Evolutionary conservation across 768 basidiomycete genomes (phyloP).

Genomic region (Panus rudis): DNA sequence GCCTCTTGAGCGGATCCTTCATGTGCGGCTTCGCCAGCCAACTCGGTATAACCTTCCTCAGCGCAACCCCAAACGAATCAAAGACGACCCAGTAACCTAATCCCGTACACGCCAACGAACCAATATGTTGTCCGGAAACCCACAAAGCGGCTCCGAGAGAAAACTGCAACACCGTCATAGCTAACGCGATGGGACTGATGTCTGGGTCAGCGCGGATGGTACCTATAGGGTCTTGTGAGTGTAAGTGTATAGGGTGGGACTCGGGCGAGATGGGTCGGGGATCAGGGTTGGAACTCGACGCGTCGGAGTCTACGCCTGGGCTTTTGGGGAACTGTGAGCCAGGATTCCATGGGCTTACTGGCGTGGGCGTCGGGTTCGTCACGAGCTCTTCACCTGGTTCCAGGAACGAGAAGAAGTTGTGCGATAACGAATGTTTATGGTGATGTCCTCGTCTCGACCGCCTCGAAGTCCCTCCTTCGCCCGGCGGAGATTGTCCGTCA

Average conservation of each 20-base stretch:
- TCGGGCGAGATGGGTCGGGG: conserved; percentile 2
- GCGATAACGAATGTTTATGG: conserved; percentile 90
- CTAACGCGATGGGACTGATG: conserved; percentile 11
- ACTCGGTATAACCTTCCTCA: conserved; percentile 39
- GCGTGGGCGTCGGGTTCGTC: conserved; percentile 52
- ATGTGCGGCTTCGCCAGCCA: conserved; percentile 33
- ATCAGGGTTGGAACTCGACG: conserved; percentile 1
- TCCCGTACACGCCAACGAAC: conserved; percentile 82
- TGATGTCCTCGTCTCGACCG: conserved; percentile 66
- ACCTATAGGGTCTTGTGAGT: conserved; percentile 12
- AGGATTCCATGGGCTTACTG: conserved; percentile 63
- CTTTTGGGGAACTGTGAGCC: conserved; percentile 34
- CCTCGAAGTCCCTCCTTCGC: conserved; percentile 21
- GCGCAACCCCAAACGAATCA: conserved; percentile 75
- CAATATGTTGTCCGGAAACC: conserved; percentile 84
- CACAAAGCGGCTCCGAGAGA: conserved; percentile 70
- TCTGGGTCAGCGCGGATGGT: conserved; percentile 12
- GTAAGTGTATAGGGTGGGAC: conserved; percentile 6
- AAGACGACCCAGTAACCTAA: conserved; percentile 97
- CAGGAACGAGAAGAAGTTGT: conserved; percentile 94
- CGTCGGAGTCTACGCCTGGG: conserved; percentile 4
- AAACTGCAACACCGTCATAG: conserved; percentile 34
- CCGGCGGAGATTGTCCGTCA: background rate
- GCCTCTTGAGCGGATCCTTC: conserved; percentile 29
- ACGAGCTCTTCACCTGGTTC: conserved; percentile 61